Evolutionary conservation across 2,329 filamentous ascomycete species (phyloP).

Genomic region (Xylariaceae sp.): DNA sequence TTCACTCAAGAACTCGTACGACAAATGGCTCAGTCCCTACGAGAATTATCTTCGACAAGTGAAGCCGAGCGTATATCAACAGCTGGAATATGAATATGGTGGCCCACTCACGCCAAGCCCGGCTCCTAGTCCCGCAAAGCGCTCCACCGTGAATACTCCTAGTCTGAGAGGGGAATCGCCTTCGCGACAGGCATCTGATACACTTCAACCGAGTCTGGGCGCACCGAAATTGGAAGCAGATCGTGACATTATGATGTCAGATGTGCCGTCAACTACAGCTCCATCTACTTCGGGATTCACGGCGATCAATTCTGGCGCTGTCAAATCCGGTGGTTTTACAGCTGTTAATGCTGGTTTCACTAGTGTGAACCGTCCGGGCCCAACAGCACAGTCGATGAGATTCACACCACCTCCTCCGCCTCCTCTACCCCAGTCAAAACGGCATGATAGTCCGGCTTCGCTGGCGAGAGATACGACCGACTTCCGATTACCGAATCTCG

Average conservation of each 20-base stretch:
- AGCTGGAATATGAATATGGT: conserved; percentile 87
- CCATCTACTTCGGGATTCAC: conserved; percentile 53
- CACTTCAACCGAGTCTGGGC: conserved; percentile 45
- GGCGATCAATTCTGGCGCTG: conserved; percentile 51
- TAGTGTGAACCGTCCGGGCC: conserved; percentile 54
- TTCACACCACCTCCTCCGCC: conserved; percentile 43
- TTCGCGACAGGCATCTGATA: conserved; percentile 51
- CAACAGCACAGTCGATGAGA: conserved; percentile 45
- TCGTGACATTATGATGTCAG: conserved; percentile 44
- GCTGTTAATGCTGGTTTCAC: conserved; percentile 68
- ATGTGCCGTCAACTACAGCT: conserved; percentile 38
- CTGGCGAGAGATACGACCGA: conserved; percentile 63
- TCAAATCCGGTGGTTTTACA: conserved; percentile 61
- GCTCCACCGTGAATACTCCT: conserved; percentile 55
- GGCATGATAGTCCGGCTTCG: conserved; percentile 55
- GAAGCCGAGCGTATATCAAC: conserved; percentile 94
- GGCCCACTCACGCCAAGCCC: conserved; percentile 79
- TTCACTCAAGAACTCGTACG: conserved; percentile 95
- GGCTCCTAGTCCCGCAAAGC: conserved; percentile 64
- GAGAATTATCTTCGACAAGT: conserved; percentile 88
- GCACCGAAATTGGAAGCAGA: conserved; percentile 43
- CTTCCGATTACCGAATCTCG: conserved; percentile 50
- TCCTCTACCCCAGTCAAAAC: conserved; percentile 43
- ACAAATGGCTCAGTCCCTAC: conserved; percentile 93
- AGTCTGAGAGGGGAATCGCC: conserved; percentile 62